Evolutionary conservation across 345 rosid genomes (phyloP), one percentile per base, ranked within the genome.

Genomic region (Toxicodendron radicans): DNA sequence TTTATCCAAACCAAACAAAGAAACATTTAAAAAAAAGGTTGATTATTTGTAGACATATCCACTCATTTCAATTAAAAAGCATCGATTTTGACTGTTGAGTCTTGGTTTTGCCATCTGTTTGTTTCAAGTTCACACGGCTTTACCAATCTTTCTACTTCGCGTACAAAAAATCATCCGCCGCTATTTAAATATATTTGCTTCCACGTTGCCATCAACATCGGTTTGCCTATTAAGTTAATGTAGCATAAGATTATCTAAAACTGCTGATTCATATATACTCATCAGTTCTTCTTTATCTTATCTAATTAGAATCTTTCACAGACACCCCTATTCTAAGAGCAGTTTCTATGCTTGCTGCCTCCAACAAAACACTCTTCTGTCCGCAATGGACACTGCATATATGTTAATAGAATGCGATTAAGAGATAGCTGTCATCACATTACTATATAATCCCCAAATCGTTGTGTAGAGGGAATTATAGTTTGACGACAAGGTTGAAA

Each of bases 91-190:
- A n/a, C n/a, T n/a, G n/a, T n/a, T n/a, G 14, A 1, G 21, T 6
- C 24, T 65, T 10, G 56, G 45, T 51, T 60, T 60, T 48, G 75
- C 57, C 49, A 72, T 20, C 67, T 48, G 48, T 49, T 52, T 51
- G 76, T n/a, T 57, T n/a, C 57, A 58, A 58, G 64, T 66, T 58
- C 66, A 46, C 49, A 57, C 72, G 77, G 18, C 57, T 60, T 46
- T 38, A n/a, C 66, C 30, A 10, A 8, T 14, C 4, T 63, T 38
- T 23, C 12, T 20, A 64, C 16, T 64, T 12, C 11, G 66, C 49
- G 24, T 56, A 56, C 10, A 20, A n/a, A n/a, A n/a, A 56, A 1
- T 38, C 66, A 63, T 38, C 24, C 66, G 35, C 58, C 2, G 53
- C 53, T 60, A 60, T 59, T 30, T 12, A 13, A 60, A 13, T 32